Percentiles rank a stretch among this genome's conserved stretches.
Conservation (phyloP, 768 basidiomycete genomes). For the Gelatoporia subvermispora region DNA sequence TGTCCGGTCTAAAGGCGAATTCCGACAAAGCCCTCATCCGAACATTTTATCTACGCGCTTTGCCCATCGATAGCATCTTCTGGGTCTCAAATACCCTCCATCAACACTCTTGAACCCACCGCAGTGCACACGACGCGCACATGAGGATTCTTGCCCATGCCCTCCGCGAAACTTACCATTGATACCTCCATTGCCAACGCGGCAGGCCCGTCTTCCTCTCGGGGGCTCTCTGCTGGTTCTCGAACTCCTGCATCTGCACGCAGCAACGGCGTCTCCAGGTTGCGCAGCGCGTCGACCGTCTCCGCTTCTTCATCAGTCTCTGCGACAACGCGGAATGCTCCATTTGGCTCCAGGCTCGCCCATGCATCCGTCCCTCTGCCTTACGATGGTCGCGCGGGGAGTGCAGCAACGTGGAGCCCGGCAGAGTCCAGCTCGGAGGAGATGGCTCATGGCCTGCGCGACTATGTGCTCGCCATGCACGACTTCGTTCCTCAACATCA, state of each 20-base stretch:
- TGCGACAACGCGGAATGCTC: slow-evolving; percentile 12
- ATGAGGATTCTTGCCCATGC: slow-evolving; percentile 13
- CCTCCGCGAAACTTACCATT: slow-evolving; percentile 25
- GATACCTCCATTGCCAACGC: slow-evolving; percentile 25
- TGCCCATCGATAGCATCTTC: not conserved
- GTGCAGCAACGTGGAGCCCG: slow-evolving; percentile 7
- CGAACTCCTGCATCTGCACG: slow-evolving; percentile 11
- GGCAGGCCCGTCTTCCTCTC: slow-evolving; percentile 16
- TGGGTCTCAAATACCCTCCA: not conserved
- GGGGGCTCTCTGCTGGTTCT: slow-evolving; percentile 7
- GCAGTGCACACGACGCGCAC: not conserved
- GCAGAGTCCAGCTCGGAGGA: slow-evolving; percentile 15
- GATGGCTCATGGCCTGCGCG: slow-evolving; percentile 28
- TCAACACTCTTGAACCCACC: not conserved
- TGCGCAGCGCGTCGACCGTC: slow-evolving; percentile 20
- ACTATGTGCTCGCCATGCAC: slow-evolving; percentile 89
- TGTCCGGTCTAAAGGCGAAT: not conserved
- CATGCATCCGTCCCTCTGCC: slow-evolving; percentile 1
- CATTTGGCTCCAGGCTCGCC: slow-evolving; percentile 8
- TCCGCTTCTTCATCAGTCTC: slow-evolving; percentile 21
- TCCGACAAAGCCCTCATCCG: not conserved
- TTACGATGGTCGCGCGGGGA: not conserved
- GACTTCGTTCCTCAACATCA: slow-evolving; percentile 75
- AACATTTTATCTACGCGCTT: not conserved
- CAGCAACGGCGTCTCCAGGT: slow-evolving; percentile 19